Conservation (phyloP, 345 rosid species). For the Citrus australasica region DNA sequence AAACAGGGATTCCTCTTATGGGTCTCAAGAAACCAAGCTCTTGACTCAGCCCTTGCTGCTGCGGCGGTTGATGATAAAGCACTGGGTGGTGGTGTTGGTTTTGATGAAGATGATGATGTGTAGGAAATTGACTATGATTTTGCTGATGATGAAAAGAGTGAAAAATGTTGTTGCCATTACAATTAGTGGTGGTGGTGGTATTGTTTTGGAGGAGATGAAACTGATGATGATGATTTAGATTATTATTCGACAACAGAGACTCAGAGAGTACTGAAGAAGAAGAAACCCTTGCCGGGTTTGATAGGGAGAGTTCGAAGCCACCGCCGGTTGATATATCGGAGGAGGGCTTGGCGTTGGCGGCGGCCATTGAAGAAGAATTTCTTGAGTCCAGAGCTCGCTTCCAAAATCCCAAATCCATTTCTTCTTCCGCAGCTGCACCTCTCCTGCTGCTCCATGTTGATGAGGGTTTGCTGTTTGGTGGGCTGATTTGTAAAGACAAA, state of each 20-base stretch:
- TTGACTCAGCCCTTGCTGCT: slow-evolving; percentile 43
- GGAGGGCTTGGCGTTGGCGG: not conserved
- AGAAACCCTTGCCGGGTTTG: slow-evolving; percentile 43
- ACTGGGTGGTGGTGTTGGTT: slow-evolving; percentile 25
- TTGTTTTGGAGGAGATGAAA: slow-evolving; percentile 28
- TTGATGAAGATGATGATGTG: slow-evolving; percentile 30
- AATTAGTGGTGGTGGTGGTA: slow-evolving; percentile 10
- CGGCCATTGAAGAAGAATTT: slow-evolving; percentile 54
- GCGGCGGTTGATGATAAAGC: slow-evolving; percentile 33
- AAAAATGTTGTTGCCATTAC: slow-evolving; percentile 28
- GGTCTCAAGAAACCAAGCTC: slow-evolving; percentile 80
- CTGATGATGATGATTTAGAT: slow-evolving; percentile 24
- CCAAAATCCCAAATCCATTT: slow-evolving; percentile 54
- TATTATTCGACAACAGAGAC: not conserved
- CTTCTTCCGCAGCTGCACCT: slow-evolving; percentile 29
- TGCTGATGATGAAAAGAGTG: slow-evolving; percentile 33
- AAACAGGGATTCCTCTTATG: slow-evolving; percentile 81
- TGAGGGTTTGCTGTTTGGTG: slow-evolving; percentile 63
- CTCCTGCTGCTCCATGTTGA: slow-evolving; percentile 52
- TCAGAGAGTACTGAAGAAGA: not conserved
- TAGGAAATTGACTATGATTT: slow-evolving; percentile 18
- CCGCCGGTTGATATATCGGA: slow-evolving; percentile 18
- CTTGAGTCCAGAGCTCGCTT: slow-evolving; percentile 53
- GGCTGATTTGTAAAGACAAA: slow-evolving; percentile 66
- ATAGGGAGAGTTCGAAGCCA: slow-evolving; percentile 59